These are phyloP conservation scores for Medicago truncatula DNA, from an alignment of 306 rosid genomes.

Conservation along the genomic window MtrunA17r5.0-ANR NC_053048.1:37658501-37659000, in stretches of 20 bases:
- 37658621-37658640: conserved; percentile 97
- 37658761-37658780: conserved; percentile 63
- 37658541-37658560: conserved; percentile 87
- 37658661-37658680: conserved; percentile 76
- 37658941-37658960: conserved; percentile 47
- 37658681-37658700: conserved; percentile 63
- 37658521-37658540: conserved; percentile 86
- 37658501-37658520: conserved; percentile 73
- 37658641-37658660: conserved; percentile 85
- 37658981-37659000: conserved; percentile 40
- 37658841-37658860: conserved; percentile 61
- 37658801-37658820: conserved; percentile 76
- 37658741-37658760: conserved; percentile 71
- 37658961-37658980: conserved; percentile 54
- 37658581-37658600: conserved; percentile 90
- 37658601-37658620: conserved; percentile 97
- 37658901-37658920: conserved; percentile 67
- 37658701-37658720: conserved; percentile 82
- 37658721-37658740: conserved; percentile 76
- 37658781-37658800: conserved; percentile 51
- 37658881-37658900: conserved; percentile 71
- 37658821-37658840: conserved; percentile 56
- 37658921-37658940: conserved; percentile 57
- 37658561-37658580: conserved; percentile 98
- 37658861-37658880: conserved; percentile 75